Percentiles rank a stretch among this genome's conserved stretches.
Conservation (phyloP, 1,284 basidiomycete genomes). For the Leccinum pachyderme region DNA sequence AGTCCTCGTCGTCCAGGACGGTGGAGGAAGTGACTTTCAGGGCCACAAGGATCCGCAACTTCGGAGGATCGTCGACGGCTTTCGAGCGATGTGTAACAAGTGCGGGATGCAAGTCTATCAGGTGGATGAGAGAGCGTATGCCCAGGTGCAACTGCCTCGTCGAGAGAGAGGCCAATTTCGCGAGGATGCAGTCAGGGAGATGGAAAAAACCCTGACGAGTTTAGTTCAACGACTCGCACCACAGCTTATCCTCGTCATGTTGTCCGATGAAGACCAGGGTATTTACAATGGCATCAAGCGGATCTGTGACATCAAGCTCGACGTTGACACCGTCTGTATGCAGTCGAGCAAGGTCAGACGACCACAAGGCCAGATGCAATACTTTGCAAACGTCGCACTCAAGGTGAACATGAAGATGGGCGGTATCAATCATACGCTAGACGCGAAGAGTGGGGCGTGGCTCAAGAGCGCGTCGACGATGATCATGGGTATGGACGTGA, state of each 20-base stretch:
- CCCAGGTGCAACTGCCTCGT: conserved; percentile 8
- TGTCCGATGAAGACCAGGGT: conserved; percentile 65
- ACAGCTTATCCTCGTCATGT: conserved; percentile 49
- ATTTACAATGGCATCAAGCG: conserved; percentile 72
- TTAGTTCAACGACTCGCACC: conserved; percentile 28
- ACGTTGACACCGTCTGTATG: conserved; percentile 68
- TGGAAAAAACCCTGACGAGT: conserved; percentile 26
- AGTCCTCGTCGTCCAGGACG: conserved; percentile 61
- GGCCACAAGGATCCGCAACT: conserved; percentile 46
- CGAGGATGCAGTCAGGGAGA: conserved; percentile 7
- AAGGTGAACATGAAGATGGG: conserved; percentile 79
- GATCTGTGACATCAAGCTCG: conserved; percentile 63
- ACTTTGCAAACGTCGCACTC: conserved; percentile 30
- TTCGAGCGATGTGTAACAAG: conserved; percentile 54
- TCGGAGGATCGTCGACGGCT: conserved; percentile 42
- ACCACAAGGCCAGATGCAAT: conserved; percentile 42
- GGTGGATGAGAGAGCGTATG: conserved; percentile 1
- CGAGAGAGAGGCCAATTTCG: conserved; percentile 4
- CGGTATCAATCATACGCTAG: conserved; percentile 69
- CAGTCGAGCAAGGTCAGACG: conserved; percentile 59
- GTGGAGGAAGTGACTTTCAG: conserved; percentile 43
- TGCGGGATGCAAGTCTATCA: conserved; percentile 52
- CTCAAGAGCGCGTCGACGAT: conserved; percentile 61
- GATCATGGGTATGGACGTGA: conserved; percentile 81
- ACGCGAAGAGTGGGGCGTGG: conserved; percentile 51